Conservation (phyloP, 768 basidiomycete species). For the Russula compacta region DNA sequence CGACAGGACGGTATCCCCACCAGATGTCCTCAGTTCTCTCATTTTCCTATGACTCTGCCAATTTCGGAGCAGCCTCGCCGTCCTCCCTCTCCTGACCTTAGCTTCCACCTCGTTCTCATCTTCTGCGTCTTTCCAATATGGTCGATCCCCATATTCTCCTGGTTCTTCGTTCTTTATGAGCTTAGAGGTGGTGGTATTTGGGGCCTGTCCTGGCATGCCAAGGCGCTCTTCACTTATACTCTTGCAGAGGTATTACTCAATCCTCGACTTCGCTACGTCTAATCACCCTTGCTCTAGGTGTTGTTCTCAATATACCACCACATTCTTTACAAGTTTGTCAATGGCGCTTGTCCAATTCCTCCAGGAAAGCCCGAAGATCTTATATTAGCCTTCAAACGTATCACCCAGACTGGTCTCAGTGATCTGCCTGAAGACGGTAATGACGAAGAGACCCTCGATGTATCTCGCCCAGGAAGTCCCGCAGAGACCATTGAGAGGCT, state of each 20-base stretch:
- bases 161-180: slow-evolving; percentile 48
- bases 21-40: not conserved
- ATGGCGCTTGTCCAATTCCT: slow-evolving; percentile 36
- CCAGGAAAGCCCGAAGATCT: slow-evolving; percentile 48
- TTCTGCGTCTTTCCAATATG: slow-evolving; percentile 54
- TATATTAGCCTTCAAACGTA: slow-evolving; percentile 47
- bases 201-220: slow-evolving; percentile 33
- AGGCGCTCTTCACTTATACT: slow-evolving; percentile 38
- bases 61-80: slow-evolving; percentile 28
- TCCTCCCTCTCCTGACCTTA: slow-evolving; percentile 33
- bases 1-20: not conserved
- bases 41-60: slow-evolving; percentile 9
- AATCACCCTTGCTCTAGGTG: slow-evolving; percentile 34
- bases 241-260: slow-evolving; percentile 45
- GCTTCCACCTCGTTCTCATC: slow-evolving; percentile 53
- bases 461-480: slow-evolving; percentile 49
- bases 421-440: slow-evolving; percentile 41
- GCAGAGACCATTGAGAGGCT: slow-evolving; percentile 49
- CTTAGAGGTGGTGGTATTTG: slow-evolving; percentile 36
- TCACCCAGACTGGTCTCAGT: slow-evolving; percentile 59
- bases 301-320: slow-evolving; percentile 61
- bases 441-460: slow-evolving; percentile 45
- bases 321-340: slow-evolving; percentile 40
- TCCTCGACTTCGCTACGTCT: not conserved
- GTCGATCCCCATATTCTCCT: slow-evolving; percentile 52